Evolutionary conservation across 768 basidiomycete species (phyloP), one percentile per base, ranked within the genome.

Genomic region (Russula brevipes): DNA sequence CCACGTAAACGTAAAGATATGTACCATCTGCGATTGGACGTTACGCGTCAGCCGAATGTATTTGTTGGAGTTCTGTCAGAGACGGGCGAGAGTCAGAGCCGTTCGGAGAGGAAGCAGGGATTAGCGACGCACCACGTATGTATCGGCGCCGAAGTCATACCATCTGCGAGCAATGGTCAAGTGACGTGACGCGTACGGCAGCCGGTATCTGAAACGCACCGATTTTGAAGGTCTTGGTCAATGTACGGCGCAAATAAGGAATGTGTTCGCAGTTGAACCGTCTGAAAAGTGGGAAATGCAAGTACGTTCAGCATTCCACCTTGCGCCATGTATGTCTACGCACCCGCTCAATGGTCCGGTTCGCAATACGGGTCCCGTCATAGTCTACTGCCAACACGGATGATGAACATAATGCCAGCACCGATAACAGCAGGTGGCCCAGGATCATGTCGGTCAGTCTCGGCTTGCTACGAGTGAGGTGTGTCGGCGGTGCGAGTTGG

Each of bases 101-200:
- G 11, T 10, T 24, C 5, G 52, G 33, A 11, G 41, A 64, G 60
- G 1, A 70, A 54, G 19, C 61, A 57, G 59, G 50, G 64, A 31
- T 24, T 69, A 65, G 61, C 67, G 64, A 81, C 89, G 60, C 69
- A 92, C 91, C 64, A 93, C 77, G 68, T 92, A 91, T 8, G 95
- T 78, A 76, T 96, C 92, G 6, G 84, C 96, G 47, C 95, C 95
- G 75, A 98, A 98, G 74, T 97, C 95, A 89, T 93, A 96, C 94
- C 94, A 95, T 68, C 93, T 94, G 59, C 9, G 19, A 50, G 12
- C 5, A 30, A 6, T 24, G 24, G 24, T 24, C 24, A 2, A 14
- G 33, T 59, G 1, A 60, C 44, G 30, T 9, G 33, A 36, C 35
- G 30, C 10, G 10, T n/a, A 50, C 36, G 12, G 11, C 9, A 17